Base-by-base conservation (phyloP, 148 eudicot genomes). In the Dianthus caryophyllus region DNA sequence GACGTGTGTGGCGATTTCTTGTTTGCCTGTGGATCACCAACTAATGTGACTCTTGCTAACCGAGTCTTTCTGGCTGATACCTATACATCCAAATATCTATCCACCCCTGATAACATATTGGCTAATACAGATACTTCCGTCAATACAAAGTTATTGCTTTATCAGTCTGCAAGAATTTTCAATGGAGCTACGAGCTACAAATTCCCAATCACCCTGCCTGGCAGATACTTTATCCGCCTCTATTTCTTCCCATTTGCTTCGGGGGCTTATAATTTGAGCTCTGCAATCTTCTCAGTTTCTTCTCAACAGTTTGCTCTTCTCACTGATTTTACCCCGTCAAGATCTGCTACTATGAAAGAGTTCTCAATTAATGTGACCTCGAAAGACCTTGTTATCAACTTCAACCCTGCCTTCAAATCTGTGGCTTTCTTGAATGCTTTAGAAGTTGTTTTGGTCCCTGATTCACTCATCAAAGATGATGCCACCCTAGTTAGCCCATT, bases 171-270 rank as follows among this genome's bases (percentile, higher is more conserved):
- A 0, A 79, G 94, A 65, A 63, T 90, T 14, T 90, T 90, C 39
- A 68, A 76, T 30, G 82, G 71, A 48, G 62, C 70, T 18, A 70
- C 94, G n/a, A 76, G 61, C 59, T 90, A 87, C 59, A 84, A 76
- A 10, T 79, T 90, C 39, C 63, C 85, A 2, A 82, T 90, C 41
- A 79, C 46, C 68, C 84, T 75, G 16, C 33, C 61, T 8, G 97
- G 97, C 41, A 71, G 97, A 31, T 80, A 80, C 65, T 87, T 88
- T 81, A 85, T 90, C 72, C 93, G 97, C 44, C 68, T 90, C 0
- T 84, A 84, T 43, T 87, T 90, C 71, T 80, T 47, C 70, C 88
- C 88, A 6, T 90, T 84, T 70, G 59, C 36, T 48, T 84, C 67
- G 36, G 71, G 73, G n/a, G 77, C 39, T 66, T 69, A 82, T 61